Percentiles rank a stretch among this genome's conserved stretches.
phyloP scores from a whole-genome alignment of 768 basidiomycete species.

The Heimioporus sp. region DNA sequence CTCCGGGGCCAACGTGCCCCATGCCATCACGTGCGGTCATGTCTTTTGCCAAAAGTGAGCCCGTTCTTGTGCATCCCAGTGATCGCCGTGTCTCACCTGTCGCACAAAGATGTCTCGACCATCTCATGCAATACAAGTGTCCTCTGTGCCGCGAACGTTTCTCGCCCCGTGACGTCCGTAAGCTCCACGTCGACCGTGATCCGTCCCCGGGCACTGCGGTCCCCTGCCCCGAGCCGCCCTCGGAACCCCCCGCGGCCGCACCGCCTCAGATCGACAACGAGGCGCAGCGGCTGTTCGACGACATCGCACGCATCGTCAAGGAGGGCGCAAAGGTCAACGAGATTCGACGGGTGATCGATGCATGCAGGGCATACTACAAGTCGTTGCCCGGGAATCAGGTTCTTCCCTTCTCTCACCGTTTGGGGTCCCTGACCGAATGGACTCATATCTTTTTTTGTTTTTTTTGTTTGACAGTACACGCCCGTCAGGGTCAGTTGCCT shows the following conservation, averaged over 20 bases:
- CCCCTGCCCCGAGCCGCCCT: slow-evolving; percentile 12
- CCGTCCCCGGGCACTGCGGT: slow-evolving; percentile 32
- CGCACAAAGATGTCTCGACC: slow-evolving; percentile 44
- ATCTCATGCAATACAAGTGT: slow-evolving; percentile 48
- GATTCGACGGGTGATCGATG: slow-evolving; percentile 50
- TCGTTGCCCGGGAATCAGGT: slow-evolving; percentile 48
- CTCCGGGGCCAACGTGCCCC: slow-evolving; percentile 51
- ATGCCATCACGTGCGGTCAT: slow-evolving; percentile 70
- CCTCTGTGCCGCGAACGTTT: slow-evolving; percentile 64
- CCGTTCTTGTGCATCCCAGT: slow-evolving; percentile 17
- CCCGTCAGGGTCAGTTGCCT: slow-evolving; percentile 50
- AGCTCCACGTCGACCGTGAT: slow-evolving; percentile 56
- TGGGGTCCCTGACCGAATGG: slow-evolving; percentile 7
- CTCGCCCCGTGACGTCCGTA: slow-evolving; percentile 43
- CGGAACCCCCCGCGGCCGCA: slow-evolving; percentile 20
- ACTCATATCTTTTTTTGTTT: slow-evolving; percentile 3
- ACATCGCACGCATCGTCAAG: slow-evolving; percentile 52
- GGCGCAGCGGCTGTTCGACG: slow-evolving; percentile 52
- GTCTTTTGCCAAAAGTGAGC: slow-evolving; percentile 55
- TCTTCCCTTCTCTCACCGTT: slow-evolving; percentile 10
- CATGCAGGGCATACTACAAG: slow-evolving; percentile 47
- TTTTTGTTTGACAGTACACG: slow-evolving; percentile 37
- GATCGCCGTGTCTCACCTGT: neutral
- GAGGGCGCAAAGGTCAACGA: slow-evolving; percentile 52
- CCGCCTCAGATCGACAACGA: slow-evolving; percentile 35